A percentile compares a stretch with the other conserved stretches of the same genome.
Evolutionary conservation across 1,139 yeast species (phyloP).

Genomic region (Zygosaccharomyces pseudobailii): DNA sequence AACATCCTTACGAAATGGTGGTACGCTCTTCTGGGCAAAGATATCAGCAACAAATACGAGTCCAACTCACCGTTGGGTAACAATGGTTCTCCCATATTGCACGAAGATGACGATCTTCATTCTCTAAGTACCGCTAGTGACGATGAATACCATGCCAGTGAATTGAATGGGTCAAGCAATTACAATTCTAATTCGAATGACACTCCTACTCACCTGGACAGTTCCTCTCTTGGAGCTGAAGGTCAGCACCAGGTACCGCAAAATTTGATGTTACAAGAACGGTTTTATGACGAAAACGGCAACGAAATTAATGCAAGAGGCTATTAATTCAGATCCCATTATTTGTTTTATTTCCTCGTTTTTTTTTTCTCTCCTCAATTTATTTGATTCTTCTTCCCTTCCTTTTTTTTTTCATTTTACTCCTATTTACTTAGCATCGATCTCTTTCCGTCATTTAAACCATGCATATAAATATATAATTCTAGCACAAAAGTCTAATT

Average conservation of each 20-base stretch:
- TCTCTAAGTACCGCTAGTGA: conserved; percentile 7
- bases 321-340: conserved; percentile 13
- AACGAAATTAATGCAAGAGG: conserved; percentile 27
- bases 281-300: conserved; percentile 25
- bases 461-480: conserved; percentile 5
- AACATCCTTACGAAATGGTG: conserved; percentile 30
- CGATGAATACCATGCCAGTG: conserved; percentile 5
- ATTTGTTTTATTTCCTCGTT: background rate
- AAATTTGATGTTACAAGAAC: conserved; percentile 23
- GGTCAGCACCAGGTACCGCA: conserved; percentile 16
- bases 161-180: conserved; percentile 5
- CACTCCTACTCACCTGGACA: conserved; percentile 7
- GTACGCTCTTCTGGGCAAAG: conserved; percentile 28
- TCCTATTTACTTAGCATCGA: background rate
- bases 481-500: background rate
- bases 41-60: conserved; percentile 27
- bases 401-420: background rate
- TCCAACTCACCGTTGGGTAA: conserved; percentile 29
- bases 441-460: background rate
- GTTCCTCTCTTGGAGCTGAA: conserved; percentile 6
- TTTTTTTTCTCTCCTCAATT: background rate
- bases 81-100: conserved; percentile 19
- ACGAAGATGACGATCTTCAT: conserved; percentile 11
- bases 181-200: conserved; percentile 9
- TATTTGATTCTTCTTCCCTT: background rate